A percentile compares a stretch with the other conserved stretches of the same genome.
Conservation (phyloP, 2,329 filamentous ascomycete genomes). For the Aureobasidium zeae region DNA sequence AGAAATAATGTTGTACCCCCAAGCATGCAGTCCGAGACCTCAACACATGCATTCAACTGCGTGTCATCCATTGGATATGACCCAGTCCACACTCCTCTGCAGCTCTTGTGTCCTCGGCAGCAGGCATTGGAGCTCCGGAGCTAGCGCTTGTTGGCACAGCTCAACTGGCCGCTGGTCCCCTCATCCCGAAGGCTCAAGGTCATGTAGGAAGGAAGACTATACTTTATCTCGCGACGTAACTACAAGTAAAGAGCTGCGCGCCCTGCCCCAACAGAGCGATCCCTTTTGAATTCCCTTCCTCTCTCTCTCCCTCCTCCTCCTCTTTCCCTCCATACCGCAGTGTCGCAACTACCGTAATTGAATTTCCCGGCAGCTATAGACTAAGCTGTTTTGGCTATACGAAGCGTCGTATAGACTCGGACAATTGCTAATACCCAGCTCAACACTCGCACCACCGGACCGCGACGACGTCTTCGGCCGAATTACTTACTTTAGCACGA, state of each 20-base stretch:
- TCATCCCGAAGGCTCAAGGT: slow-evolving; percentile 3
- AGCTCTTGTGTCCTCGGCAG: slow-evolving; percentile 11
- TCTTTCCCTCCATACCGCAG: too few relatives aligned
- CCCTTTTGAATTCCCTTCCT: slow-evolving; percentile 16
- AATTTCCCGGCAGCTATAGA: slow-evolving; percentile 11
- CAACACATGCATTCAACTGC: slow-evolving; percentile 12
- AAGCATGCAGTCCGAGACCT: slow-evolving; percentile 11
- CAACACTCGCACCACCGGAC: slow-evolving; percentile 8
- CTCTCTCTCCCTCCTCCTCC: slow-evolving; percentile 12
- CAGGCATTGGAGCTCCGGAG: slow-evolving; percentile 14
- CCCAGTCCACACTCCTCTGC: too few relatives aligned
- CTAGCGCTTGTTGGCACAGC: slow-evolving; percentile 14
- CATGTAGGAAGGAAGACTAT: slow-evolving; percentile 3
- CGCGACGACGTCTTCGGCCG: not conserved
- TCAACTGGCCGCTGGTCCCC: slow-evolving; percentile 13
- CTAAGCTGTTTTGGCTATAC: slow-evolving; percentile 16
- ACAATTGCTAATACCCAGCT: slow-evolving; percentile 14
- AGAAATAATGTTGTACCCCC: slow-evolving; percentile 12
- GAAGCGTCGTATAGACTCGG: slow-evolving; percentile 16
- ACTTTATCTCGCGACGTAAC: slow-evolving; percentile 6
- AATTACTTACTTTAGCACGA: slow-evolving; percentile 7
- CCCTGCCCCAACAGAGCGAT: not conserved
- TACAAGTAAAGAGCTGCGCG: slow-evolving; percentile 9
- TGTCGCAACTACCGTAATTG: slow-evolving; percentile 12
- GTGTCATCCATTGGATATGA: slow-evolving; percentile 8